phyloP scores from a whole-genome alignment of 495 filamentous ascomycete species.

The Neurospora pannonica region DNA sequence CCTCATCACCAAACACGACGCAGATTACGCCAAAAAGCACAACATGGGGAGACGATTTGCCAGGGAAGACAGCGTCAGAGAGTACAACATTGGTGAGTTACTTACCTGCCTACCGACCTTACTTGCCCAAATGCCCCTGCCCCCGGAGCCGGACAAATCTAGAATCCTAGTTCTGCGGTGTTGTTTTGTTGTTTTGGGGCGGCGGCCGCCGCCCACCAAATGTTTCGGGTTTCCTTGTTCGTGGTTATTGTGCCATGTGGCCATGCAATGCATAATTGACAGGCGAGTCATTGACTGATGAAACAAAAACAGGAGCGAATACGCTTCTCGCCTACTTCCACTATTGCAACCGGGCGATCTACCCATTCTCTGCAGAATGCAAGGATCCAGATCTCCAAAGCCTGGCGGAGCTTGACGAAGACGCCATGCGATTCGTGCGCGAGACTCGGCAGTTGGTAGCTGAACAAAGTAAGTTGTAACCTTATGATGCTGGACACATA shows the following conservation, averaged over 20 bases:
- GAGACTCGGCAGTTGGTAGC: conserved; percentile 26
- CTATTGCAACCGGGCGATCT: conserved; percentile 47
- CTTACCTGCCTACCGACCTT: background rate
- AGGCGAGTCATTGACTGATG: background rate
- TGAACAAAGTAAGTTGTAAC: conserved; percentile 30
- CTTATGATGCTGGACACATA: background rate
- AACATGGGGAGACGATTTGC: conserved; percentile 42
- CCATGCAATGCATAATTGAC: background rate
- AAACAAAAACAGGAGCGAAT: conserved; percentile 38
- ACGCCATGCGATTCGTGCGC: conserved; percentile 28
- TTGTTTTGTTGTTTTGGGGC: background rate
- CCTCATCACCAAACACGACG: conserved; percentile 47
- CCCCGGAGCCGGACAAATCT: background rate
- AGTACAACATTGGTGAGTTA: conserved; percentile 41
- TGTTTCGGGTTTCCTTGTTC: background rate
- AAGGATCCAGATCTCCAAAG: conserved; percentile 36
- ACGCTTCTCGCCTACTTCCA: conserved; percentile 50
- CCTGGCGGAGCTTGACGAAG: conserved; percentile 36
- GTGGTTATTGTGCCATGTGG: background rate
- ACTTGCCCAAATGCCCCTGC: background rate
- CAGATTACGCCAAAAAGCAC: conserved; percentile 44
- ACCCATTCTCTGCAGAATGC: conserved; percentile 40
- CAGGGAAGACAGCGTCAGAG: conserved; percentile 38
- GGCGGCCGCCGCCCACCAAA: background rate
- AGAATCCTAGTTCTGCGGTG: background rate